A percentile compares a stretch with the other conserved stretches of the same genome.
Conservation (phyloP, 1,284 basidiomycete genomes). For the Wallemia mellicola region DNA sequence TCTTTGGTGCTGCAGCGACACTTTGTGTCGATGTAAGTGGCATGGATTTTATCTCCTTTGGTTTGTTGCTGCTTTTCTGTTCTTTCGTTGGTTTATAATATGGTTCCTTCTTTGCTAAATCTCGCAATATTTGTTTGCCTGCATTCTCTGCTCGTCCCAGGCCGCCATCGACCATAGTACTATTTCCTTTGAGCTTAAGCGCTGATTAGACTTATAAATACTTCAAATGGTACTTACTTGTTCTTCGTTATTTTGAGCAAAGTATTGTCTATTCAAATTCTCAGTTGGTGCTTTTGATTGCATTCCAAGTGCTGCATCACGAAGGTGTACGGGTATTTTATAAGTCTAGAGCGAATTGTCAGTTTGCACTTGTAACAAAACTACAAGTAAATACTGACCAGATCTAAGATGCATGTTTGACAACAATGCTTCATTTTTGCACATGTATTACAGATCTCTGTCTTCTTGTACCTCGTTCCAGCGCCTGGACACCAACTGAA, state of each 20-base stretch:
- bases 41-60: neutral
- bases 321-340: conserved; percentile 80
- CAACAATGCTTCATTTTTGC: conserved; percentile 97
- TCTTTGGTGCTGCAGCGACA: neutral
- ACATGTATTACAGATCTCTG: conserved; percentile 93
- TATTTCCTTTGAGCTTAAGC: conserved; percentile 7
- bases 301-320: conserved; percentile 72
- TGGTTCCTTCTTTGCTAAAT: conserved; percentile 69
- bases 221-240: conserved; percentile 24
- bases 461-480: conserved; percentile 83
- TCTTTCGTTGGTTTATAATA: conserved; percentile 59
- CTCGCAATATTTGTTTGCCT: conserved; percentile 85
- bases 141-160: conserved; percentile 16
- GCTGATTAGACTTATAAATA: too few relatives aligned
- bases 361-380: neutral
- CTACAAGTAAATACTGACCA: conserved; percentile 14
- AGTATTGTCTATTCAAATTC: conserved; percentile 84
- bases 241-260: conserved; percentile 79
- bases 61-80: neutral
- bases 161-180: conserved; percentile 9
- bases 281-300: conserved; percentile 71
- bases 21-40: too few relatives aligned
- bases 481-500: conserved; percentile 92
- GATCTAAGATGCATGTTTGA: conserved; percentile 85
- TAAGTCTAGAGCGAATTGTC: conserved; percentile 28